Evolutionary conservation across 805 yeast species (phyloP), one percentile per base, ranked within the genome.

Genomic region (Lachancea dasiensis): DNA sequence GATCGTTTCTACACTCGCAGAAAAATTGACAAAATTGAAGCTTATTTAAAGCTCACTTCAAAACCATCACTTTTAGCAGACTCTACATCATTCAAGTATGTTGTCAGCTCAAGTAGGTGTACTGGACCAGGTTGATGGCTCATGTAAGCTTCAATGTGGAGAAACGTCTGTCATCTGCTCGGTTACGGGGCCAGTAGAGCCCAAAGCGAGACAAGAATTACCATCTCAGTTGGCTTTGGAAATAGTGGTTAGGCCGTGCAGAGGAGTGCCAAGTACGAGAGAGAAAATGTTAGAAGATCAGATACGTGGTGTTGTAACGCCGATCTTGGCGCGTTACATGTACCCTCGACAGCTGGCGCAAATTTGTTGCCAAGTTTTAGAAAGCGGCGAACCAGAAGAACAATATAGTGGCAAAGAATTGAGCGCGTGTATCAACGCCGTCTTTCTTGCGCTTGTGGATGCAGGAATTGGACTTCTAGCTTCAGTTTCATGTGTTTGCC

Each of bases 131-230:
- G 90, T 81, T 2, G 95, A 86, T 57, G 97, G 97, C 1, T 84
- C 95, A 1, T 79, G 90, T 1, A 72, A 72, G 17, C 66, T 79
- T 40, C 55, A 62, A 11, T 56, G 63, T n/a, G 75, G 72, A 2
- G 58, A 58, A 13, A 75, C 82, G 1, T 73, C 73, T 40, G 78
- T 83, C 3, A 61, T 89, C 2, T 76, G 81, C 29, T 78, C 95
- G 0, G 89, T 90, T 1, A 73, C 89, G 1, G 98, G 98, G 0
- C 98, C 98, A 0, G 72, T 90, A 21, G 97, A 90, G 52, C 79
- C 86, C 8, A 81, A 80, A 56, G 61, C 76, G 10, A 73, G 90
- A 49, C 95, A 87, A 54, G 97, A 90, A 56, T 60, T 79, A 23
- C 95, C 97, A 8, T 79, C 83, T 11, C 67, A 70, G 31, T 81